Evolutionary conservation across 2,329 filamentous ascomycete genomes (phyloP).

Genomic region (Penicillium sp.): DNA sequence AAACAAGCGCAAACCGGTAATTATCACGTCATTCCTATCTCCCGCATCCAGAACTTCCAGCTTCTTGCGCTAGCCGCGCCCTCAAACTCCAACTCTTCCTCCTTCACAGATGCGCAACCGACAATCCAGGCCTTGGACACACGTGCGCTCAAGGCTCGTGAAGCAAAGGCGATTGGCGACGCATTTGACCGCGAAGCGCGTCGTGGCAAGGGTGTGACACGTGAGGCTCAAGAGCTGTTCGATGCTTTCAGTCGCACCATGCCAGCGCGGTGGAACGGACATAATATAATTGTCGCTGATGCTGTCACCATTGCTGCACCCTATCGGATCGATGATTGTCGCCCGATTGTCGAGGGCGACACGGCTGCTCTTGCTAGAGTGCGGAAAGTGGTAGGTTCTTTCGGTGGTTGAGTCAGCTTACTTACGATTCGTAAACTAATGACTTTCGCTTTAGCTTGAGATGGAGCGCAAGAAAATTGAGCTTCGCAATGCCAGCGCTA

Average conservation of each 20-base stretch:
- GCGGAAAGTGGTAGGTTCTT: constrained; percentile 49
- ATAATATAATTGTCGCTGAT: constrained; percentile 62
- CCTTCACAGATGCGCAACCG: constrained; percentile 51
- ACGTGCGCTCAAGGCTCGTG: constrained; percentile 55
- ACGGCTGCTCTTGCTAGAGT: constrained; percentile 46
- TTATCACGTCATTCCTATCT: constrained; percentile 63
- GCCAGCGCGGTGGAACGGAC: constrained; percentile 61
- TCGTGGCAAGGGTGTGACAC: constrained; percentile 61
- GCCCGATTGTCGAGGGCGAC: constrained; percentile 41
- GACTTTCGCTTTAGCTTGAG: constrained; percentile 36
- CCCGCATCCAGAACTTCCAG: constrained; percentile 60
- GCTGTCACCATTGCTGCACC: constrained; percentile 60
- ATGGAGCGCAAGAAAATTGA: constrained; percentile 53
- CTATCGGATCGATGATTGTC: constrained; percentile 59
- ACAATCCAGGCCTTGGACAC: constrained; percentile 52
- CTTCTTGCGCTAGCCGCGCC: constrained; percentile 47
- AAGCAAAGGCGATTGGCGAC: constrained; percentile 57
- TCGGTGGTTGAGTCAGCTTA: not conserved
- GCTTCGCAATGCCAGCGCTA: constrained; percentile 43
- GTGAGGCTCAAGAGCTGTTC: constrained; percentile 64
- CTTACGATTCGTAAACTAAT: constrained; percentile 4
- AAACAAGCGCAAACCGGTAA: constrained; percentile 50
- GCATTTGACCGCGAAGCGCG: constrained; percentile 60
- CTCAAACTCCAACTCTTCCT: constrained; percentile 31
- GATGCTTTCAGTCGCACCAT: constrained; percentile 63